phyloP scores from a whole-genome alignment of 1,284 basidiomycete genomes.

The Ustilago esculenta region DNA sequence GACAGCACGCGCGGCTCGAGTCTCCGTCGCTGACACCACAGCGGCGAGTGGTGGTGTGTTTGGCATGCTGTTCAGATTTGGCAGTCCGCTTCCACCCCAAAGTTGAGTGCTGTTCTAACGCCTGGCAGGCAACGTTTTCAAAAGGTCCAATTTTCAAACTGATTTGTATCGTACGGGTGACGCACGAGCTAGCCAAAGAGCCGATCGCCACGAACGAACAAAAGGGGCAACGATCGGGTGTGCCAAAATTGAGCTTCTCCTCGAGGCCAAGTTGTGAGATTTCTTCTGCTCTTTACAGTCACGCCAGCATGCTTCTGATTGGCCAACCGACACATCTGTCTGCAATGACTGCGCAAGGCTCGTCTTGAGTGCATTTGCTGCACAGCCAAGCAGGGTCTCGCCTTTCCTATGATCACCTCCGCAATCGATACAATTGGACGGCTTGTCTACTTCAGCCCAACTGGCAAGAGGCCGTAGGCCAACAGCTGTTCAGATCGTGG shows the following conservation, averaged over 20 bases:
- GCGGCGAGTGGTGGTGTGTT: neutral
- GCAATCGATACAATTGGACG: constrained; percentile 6
- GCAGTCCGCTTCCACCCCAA: constrained; percentile 34
- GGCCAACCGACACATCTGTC: neutral
- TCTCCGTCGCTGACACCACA: constrained; percentile 1
- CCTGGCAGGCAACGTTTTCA: constrained; percentile 14
- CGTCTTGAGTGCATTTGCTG: constrained; percentile 11
- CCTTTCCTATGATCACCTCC: constrained; percentile 39
- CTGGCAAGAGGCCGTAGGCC: too few relatives aligned
- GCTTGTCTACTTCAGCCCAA: neutral
- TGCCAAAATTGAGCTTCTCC: too few relatives aligned
- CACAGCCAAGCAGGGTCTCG: constrained; percentile 33
- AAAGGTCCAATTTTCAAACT: neutral
- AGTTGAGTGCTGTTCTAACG: constrained; percentile 30
- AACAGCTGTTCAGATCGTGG: too few relatives aligned
- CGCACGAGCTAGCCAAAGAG: too few relatives aligned
- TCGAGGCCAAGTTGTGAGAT: too few relatives aligned
- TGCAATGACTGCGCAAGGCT: neutral
- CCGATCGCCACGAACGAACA: too few relatives aligned
- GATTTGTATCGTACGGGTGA: neutral
- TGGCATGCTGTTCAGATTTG: neutral
- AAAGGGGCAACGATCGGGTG: too few relatives aligned
- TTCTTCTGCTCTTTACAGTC: too few relatives aligned
- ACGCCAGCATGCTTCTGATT: too few relatives aligned
- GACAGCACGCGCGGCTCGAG: too few relatives aligned